Base-by-base conservation (phyloP, 768 basidiomycete genomes). In the Hygrophoropsis aurantiaca region DNA sequence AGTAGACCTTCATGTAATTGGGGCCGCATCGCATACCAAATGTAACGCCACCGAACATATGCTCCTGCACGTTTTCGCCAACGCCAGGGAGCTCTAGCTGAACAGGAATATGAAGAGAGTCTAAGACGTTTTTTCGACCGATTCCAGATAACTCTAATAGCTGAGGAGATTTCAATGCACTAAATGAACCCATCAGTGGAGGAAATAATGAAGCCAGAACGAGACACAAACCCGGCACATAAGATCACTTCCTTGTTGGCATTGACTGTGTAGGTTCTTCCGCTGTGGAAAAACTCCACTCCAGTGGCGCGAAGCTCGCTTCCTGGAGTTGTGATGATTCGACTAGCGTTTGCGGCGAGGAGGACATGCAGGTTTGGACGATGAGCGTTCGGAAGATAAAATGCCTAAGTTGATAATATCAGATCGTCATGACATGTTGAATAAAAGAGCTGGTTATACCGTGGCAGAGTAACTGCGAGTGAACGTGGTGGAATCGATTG, bases 91-190 rank as follows among this genome's bases (percentile, higher is more conserved):
- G 52, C 5, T 52, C 26, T 20, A 62, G 36, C 44, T 65, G 59
- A 20, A 64, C 46, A 0, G 60, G 47, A 35, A 84, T 67, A 3
- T 70, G 72, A 16, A 75, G 54, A 4, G 51, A 62, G 19, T 64
- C 53, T 25, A 83, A 62, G 20, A 77, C 51, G 3, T 62, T 64
- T 13, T 58, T 56, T 24, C 71, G 64, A 13, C 82, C 82, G 45
- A 84, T 75, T 23, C 82, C 83, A 6, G 79, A 81, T 2, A 83
- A 62, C 54, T 83, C 78, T 2, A 83, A 72, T 8, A 85, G 64
- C 54, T 80, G 75, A 5, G 77, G 71, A 0, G 73, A 69, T 47
- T 75, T 72, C 21, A 80, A 51, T 2, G 77, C 47, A 15, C 68
- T 70, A 46, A 39, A 6, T 11, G 6, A 30, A 27, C 38, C 11